Base-by-base conservation (phyloP, 1,139 yeast species). In the Geotrichum phurueaensis region DNA sequence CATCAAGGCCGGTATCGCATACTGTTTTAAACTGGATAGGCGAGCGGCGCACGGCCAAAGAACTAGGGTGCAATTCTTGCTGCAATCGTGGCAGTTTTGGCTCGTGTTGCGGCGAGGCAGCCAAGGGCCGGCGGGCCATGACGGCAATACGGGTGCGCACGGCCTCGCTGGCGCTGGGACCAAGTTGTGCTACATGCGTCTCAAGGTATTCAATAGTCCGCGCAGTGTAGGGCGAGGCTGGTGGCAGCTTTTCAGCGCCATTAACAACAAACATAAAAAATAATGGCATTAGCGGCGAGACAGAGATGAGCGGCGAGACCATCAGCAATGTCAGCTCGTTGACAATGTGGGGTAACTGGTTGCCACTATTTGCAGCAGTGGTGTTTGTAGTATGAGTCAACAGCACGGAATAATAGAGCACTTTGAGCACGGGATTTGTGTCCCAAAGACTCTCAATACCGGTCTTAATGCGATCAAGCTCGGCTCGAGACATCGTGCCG, bases 351-450 rank as follows among this genome's bases (percentile, higher is more conserved):
- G 15, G 43, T n/a, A 36, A n/a, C 43, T 36, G 43, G 56, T 60
- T 51, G 25, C 53, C 58, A 36, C 18, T 10, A 33, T 12, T 33
- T 3, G 13, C 15, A 6, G 12, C 9, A 1, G 5, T 36, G 6
- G 43, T 3, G 18, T n/a, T n/a, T 53, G 62, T 49, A 25, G 60
- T 39, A 50, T 57, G 63, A 6, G 59, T 57, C 58, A 45, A 13
- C 49, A 67, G 60, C 13, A 68, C 70, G 50, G 66, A 64, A 55
- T 67, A 67, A 57, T 69, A 70, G 27, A 69, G 63, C 2, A 71
- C 71, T 60, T 68, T 68, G 54, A 70, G 67, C 29, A 69, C 66
- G 12, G 73, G 72, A 12, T 64, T 64, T 3, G 73, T 68, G 57
- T 69, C 72, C 73, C 73, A 70, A 56, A 68, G 54, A 13, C 68